Percentiles rank a stretch among this genome's conserved stretches.
Conservation (phyloP, 2,329 filamentous ascomycete species). For the Colletotrichum tanaceti region DNA sequence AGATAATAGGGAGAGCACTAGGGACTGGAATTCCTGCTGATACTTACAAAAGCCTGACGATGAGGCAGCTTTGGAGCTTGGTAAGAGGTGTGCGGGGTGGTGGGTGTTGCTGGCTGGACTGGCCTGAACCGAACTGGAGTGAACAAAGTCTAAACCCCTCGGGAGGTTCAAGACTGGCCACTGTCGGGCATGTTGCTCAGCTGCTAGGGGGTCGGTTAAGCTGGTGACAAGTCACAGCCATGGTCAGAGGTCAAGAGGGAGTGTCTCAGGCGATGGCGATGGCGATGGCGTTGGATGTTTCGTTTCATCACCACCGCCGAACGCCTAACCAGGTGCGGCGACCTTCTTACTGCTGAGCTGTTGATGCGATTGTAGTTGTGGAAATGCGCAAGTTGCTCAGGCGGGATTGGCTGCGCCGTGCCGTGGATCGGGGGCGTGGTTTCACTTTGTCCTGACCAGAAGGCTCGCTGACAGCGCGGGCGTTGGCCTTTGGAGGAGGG, state of each 20-base stretch:
- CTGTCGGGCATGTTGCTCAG: slow-evolving; percentile 15
- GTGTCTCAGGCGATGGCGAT: slow-evolving; percentile 33
- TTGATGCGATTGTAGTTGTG: no score
- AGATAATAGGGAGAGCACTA: slow-evolving; percentile 17
- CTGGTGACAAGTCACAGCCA: slow-evolving; percentile 17
- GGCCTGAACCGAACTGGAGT: slow-evolving; percentile 10
- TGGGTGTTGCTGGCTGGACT: slow-evolving; percentile 29
- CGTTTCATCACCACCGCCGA: slow-evolving; percentile 32
- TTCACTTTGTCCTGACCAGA: slow-evolving; percentile 20
- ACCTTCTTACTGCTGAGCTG: slow-evolving; percentile 27
- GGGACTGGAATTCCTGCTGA: slow-evolving; percentile 11
- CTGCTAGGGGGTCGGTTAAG: slow-evolving; percentile 26
- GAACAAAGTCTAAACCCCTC: slow-evolving; percentile 3
- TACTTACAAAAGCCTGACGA: slow-evolving; percentile 21
- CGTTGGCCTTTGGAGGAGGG: slow-evolving; percentile 23
- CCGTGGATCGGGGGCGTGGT: slow-evolving; percentile 21
- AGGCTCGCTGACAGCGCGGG: slow-evolving; percentile 8
- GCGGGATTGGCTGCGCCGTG: slow-evolving; percentile 16
- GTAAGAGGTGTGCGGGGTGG: slow-evolving; percentile 1
- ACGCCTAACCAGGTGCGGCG: slow-evolving; percentile 34
- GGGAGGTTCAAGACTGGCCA: slow-evolving; percentile 11
- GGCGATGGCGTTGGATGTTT: slow-evolving; percentile 38
- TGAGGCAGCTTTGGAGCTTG: not conserved
- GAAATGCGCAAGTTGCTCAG: not conserved
- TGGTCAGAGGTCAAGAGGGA: slow-evolving; percentile 2